These are phyloP conservation scores for Pseudopyricularia cyperi DNA, from an alignment of 2,329 filamentous ascomycete genomes.

Conservation along the genomic window DNA sequence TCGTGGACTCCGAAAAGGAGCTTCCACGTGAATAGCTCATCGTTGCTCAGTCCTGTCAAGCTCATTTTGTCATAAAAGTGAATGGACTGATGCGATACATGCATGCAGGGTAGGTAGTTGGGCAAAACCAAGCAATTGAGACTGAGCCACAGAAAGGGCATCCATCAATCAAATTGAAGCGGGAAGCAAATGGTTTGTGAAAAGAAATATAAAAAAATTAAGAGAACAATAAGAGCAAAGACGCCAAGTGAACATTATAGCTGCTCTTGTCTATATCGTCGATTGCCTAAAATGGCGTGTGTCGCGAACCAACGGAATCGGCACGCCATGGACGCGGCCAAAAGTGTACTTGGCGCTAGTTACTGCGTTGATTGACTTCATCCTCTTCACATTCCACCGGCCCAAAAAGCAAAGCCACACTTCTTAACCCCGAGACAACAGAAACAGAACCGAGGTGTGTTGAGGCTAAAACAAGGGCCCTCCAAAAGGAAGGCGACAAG, in stretches of 20 bases:
- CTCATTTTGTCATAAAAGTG: background rate
- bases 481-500: background rate
- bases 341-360: background rate
- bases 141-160: too few species aligned
- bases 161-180: too few species aligned
- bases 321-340: background rate
- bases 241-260: background rate
- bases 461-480: too few species aligned
- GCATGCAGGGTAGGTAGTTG: too few species aligned
- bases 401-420: background rate
- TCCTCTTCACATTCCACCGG: background rate
- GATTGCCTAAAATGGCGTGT: background rate
- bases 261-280: background rate
- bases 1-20: background rate
- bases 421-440: background rate
- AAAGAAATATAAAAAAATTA: too few species aligned
- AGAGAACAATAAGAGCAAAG: too few species aligned
- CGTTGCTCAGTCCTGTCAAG: background rate
- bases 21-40: background rate
- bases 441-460: background rate
- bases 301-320: background rate
- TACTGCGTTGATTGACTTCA: background rate
- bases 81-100: too few species aligned
- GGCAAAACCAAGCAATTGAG: too few species aligned
- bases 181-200: too few species aligned